Evolutionary conservation across 73 alveolate species (phyloP).

Genomic region (Blepharisma japonicum): DNA sequence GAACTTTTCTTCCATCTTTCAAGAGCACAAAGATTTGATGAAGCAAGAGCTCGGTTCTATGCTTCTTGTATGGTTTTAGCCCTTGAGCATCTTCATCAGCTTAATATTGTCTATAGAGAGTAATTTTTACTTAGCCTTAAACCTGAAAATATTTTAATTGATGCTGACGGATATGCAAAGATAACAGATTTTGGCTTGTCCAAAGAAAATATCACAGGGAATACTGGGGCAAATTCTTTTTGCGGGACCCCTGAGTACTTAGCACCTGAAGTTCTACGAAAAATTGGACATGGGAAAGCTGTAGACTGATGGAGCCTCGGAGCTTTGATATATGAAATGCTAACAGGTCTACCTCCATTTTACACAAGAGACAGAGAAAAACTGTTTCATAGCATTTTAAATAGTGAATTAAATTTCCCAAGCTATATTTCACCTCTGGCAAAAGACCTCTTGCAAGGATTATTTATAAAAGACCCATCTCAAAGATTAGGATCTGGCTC

Average conservation of each 20-base stretch:
- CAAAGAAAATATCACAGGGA: conserved; percentile 28
- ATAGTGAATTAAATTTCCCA: conserved; percentile 68
- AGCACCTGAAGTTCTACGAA: conserved; percentile 64
- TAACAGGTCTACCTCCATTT: conserved; percentile 85
- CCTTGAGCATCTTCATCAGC: conserved; percentile 77
- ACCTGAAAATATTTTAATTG: conserved; percentile 82
- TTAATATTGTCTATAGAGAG: conserved; percentile 83
- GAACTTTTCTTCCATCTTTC: conserved; percentile 48
- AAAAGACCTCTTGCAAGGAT: conserved; percentile 52
- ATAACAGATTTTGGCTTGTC: conserved; percentile 90
- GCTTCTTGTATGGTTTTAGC: conserved; percentile 74
- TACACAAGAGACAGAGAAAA: conserved; percentile 57
- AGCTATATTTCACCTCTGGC: conserved; percentile 57
- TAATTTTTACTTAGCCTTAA: conserved; percentile 34
- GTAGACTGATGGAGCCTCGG: conserved; percentile 74
- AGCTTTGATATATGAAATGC: conserved; percentile 71
- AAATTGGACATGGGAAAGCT: conserved; percentile 42
- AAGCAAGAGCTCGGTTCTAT: conserved; percentile 83
- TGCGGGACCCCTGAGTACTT: conserved; percentile 74
- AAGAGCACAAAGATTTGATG: conserved; percentile 65
- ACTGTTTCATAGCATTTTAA: conserved; percentile 52
- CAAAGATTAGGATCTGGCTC: conserved; percentile 39
- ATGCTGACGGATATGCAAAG: conserved; percentile 82
- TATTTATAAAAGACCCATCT: conserved; percentile 17
- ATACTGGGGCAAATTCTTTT: background rate